Percentiles rank a stretch among this genome's conserved stretches.
Evolutionary conservation across 208 protist species (phyloP).

Genomic region (Trypanosoma lewisi): DNA sequence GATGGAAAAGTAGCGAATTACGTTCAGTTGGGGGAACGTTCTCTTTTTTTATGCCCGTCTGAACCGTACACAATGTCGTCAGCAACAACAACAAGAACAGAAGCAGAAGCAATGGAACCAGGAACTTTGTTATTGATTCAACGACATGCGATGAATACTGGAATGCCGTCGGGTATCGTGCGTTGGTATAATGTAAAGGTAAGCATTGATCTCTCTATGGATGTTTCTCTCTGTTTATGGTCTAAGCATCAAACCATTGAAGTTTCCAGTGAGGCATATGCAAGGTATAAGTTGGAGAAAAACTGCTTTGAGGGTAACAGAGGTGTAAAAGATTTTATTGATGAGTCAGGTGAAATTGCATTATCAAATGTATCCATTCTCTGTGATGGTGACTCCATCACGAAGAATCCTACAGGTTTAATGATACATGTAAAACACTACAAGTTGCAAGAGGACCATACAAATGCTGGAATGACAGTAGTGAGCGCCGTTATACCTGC

Average conservation of each 20-base stretch:
- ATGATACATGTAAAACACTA: constrained; percentile 28
- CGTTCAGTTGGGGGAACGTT: constrained; percentile 30
- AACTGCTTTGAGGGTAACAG: constrained; percentile 21
- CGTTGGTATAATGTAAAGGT: constrained; percentile 30
- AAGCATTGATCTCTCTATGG: constrained; percentile 15
- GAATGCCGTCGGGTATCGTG: background rate
- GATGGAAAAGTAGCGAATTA: constrained; percentile 23
- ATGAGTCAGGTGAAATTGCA: constrained; percentile 33
- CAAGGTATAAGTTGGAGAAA: constrained; percentile 29
- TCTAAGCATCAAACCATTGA: constrained; percentile 30
- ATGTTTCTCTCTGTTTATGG: constrained; percentile 22
- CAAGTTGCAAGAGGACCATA: constrained; percentile 25
- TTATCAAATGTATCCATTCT: constrained; percentile 30
- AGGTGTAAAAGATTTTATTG: constrained; percentile 28
- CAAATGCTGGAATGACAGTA: constrained; percentile 19
- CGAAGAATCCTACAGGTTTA: constrained; percentile 19
- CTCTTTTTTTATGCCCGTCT: constrained; percentile 28
- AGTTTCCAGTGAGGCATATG: constrained; percentile 18
- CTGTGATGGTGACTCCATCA: constrained; percentile 36
- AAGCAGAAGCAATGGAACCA: background rate
- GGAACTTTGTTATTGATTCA: no score
- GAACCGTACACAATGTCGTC: background rate
- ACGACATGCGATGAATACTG: background rate
- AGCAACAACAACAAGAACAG: no score
- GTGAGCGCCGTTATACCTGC: constrained; percentile 24